phyloP scores from a whole-genome alignment of 345 rosid species.

The Murraya koenigii region DNA sequence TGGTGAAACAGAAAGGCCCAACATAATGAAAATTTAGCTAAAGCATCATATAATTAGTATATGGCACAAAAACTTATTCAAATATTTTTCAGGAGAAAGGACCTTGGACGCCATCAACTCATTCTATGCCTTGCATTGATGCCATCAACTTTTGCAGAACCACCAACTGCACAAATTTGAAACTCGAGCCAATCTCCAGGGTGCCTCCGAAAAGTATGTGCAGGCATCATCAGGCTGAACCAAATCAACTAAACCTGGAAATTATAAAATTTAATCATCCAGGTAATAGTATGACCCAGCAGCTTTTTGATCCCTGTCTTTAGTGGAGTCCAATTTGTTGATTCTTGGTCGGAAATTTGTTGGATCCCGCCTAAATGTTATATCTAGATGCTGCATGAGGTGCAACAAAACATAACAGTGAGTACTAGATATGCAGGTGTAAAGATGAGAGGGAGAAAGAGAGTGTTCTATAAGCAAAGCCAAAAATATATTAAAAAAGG shows the following conservation, averaged over 20 bases:
- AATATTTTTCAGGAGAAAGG: not conserved
- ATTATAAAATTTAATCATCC: conserved; percentile 51
- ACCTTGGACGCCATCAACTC: not conserved
- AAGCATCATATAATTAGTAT: not conserved
- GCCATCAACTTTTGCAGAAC: not conserved
- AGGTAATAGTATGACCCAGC: conserved; percentile 95
- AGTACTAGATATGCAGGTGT: not conserved
- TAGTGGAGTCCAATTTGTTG: conserved; percentile 90
- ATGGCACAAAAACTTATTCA: conserved; percentile 2
- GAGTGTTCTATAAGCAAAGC: not conserved
- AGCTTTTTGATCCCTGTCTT: conserved; percentile 93
- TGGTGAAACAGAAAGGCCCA: conserved; percentile 10
- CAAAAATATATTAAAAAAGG: not conserved
- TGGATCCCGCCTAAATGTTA: conserved; percentile 94
- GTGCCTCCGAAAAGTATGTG: not conserved
- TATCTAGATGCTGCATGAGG: conserved; percentile 72
- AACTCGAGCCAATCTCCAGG: not conserved
- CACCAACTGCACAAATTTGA: not conserved
- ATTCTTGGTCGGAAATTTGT: conserved; percentile 93
- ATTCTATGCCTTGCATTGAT: not conserved
- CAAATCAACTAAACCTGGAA: conserved; percentile 18
- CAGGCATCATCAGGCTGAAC: not conserved
- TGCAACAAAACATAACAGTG: not conserved
- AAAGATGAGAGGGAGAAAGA: not conserved
- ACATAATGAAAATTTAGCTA: not conserved